Percentiles rank a stretch among this genome's conserved stretches.
These are phyloP conservation scores for Tulasnella sp. DNA, from an alignment of 768 basidiomycete genomes.

Conservation along the genomic window DNA sequence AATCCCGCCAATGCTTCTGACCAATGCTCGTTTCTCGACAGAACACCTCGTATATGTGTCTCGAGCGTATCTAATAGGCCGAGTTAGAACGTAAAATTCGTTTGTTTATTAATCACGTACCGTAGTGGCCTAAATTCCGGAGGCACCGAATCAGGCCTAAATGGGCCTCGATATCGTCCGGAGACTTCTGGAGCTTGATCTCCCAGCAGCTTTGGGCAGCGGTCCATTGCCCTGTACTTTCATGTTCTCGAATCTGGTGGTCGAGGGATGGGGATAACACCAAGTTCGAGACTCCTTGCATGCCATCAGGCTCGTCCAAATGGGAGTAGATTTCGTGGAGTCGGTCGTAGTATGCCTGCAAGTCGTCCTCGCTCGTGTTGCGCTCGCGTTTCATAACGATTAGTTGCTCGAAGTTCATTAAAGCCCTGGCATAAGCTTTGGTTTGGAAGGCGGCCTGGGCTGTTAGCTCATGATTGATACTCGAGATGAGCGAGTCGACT, in stretches of 20 bases:
- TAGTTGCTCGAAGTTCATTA: conserved; percentile 93
- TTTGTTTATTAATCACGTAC: conserved; percentile 51
- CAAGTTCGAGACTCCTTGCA: conserved; percentile 93
- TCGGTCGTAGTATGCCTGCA: conserved; percentile 79
- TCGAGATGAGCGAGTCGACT: conserved; percentile 80
- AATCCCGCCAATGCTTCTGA: conserved; percentile 73
- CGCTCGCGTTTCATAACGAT: conserved; percentile 57
- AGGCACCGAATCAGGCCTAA: conserved; percentile 88
- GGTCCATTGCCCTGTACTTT: conserved; percentile 96
- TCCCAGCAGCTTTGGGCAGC: conserved; percentile 99
- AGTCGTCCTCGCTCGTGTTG: conserved; percentile 50
- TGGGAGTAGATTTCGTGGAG: conserved; percentile 96
- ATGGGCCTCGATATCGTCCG: conserved; percentile 87
- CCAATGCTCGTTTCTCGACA: conserved; percentile 87
- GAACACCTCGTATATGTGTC: conserved; percentile 90
- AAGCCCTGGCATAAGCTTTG: conserved; percentile 88
- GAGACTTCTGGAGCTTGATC: conserved; percentile 84
- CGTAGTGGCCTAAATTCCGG: conserved; percentile 94
- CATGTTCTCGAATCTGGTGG: conserved; percentile 96
- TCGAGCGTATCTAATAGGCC: conserved; percentile 74
- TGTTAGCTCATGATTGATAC: conserved; percentile 85
- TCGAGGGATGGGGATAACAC: conserved; percentile 89
- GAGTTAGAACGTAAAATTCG: background rate
- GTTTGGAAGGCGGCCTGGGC: conserved; percentile 93
- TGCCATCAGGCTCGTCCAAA: conserved; percentile 97